Evolutionary conservation across 495 filamentous ascomycete species (phyloP).

Genomic region (Daldinia loculata): DNA sequence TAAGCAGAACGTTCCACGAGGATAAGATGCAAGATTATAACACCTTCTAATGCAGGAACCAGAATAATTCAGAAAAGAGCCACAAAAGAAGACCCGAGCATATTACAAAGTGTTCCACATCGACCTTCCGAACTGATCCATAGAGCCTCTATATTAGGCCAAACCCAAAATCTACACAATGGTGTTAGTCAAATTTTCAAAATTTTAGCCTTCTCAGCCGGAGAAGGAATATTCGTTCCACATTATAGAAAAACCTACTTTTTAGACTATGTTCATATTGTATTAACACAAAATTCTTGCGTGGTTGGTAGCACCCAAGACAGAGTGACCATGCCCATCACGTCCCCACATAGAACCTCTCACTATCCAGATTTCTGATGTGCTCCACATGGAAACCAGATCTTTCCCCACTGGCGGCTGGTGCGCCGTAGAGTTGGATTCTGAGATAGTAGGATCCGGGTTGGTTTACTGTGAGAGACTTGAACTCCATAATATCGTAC

Average conservation of each 20-base stretch:
- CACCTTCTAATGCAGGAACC: not conserved
- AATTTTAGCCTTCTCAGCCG: not conserved
- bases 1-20: not conserved
- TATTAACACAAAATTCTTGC: not conserved
- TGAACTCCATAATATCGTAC: conserved; percentile 27
- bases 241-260: not conserved
- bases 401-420: conserved; percentile 5
- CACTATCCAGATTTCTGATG: conserved; percentile 18
- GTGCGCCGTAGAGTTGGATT: conserved; percentile 26
- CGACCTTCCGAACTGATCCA: not conserved
- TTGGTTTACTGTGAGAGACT: conserved; percentile 7
- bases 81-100: not conserved
- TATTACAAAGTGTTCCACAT: not conserved
- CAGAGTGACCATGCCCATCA: not conserved
- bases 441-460: conserved; percentile 16
- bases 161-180: not conserved
- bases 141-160: not conserved
- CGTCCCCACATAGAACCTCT: conserved; percentile 19
- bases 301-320: not conserved
- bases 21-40: not conserved
- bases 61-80: not conserved
- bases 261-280: not conserved
- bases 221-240: too few species aligned
- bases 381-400: conserved; percentile 20
- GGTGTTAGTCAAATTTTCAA: not conserved